These are phyloP conservation scores for Calycina herbarum DNA, from an alignment of 2,329 filamentous ascomycete genomes.

Conservation along the genomic window DNA sequence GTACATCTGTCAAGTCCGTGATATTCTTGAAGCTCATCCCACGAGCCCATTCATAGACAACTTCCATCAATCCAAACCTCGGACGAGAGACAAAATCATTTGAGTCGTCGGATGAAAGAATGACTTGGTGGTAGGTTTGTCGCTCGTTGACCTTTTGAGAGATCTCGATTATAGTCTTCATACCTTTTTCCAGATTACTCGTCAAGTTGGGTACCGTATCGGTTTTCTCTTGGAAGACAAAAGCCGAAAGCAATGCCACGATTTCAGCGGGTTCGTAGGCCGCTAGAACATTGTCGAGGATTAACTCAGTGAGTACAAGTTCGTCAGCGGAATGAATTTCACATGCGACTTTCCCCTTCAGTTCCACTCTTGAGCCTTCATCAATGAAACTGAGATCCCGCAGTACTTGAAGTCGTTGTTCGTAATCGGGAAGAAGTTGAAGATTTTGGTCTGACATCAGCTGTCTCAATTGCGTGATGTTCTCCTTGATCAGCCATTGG, in stretches of 20 bases:
- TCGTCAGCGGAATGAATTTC: conserved; percentile 98
- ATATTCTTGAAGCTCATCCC: conserved; percentile 99
- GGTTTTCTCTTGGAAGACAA: conserved; percentile 98
- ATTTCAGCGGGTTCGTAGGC: conserved; percentile 97
- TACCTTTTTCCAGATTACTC: conserved; percentile 76
- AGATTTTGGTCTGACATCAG: conserved; percentile 95
- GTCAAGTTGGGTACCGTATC: conserved; percentile 78
- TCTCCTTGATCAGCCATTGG: conserved; percentile 93
- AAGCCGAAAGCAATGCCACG: conserved; percentile 86
- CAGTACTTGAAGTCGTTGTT: conserved; percentile 88
- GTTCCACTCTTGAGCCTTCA: conserved; percentile 78
- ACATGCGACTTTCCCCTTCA: conserved; percentile 98
- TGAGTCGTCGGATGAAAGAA: conserved; percentile 82
- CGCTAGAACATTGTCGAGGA: conserved; percentile 93
- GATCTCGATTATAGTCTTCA: conserved; percentile 83
- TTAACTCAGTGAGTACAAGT: conserved; percentile 90
- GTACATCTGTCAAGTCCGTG: conserved; percentile 90
- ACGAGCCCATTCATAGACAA: conserved; percentile 97
- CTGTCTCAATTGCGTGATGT: conserved; percentile 82
- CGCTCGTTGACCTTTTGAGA: conserved; percentile 90
- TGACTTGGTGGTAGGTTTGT: conserved; percentile 89
- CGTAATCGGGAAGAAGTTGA: conserved; percentile 92
- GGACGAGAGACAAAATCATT: conserved; percentile 89
- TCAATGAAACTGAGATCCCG: conserved; percentile 94
- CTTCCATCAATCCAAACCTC: conserved; percentile 91